Evolutionary conservation across 129 eudicot genomes (phyloP).

Genomic region (Tagetes patula): DNA sequence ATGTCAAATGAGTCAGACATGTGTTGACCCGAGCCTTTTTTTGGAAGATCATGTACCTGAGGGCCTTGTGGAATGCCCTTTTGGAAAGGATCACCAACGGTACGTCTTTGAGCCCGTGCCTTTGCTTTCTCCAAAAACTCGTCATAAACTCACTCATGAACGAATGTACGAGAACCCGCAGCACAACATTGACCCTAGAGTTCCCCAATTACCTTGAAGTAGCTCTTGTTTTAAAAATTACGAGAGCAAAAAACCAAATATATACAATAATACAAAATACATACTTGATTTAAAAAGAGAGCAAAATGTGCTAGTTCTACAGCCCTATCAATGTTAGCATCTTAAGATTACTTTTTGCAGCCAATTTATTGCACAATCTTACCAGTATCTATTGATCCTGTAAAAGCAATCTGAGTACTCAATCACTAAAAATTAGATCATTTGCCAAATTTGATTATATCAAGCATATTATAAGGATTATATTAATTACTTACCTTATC

Average conservation of each 20-base stretch:
- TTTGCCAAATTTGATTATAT: not conserved
- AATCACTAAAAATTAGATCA: not conserved
- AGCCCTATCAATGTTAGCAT: constrained; percentile 73
- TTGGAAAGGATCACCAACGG: constrained; percentile 87
- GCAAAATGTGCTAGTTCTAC: constrained; percentile 86
- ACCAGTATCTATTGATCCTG: constrained; percentile 63
- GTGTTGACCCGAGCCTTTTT: not conserved
- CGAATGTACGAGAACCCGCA: constrained; percentile 88
- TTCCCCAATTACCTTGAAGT: not conserved
- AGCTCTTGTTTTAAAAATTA: not conserved
- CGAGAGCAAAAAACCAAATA: not conserved
- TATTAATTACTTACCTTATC: constrained; percentile 43
- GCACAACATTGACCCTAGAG: constrained; percentile 84
- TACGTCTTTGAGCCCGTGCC: constrained; percentile 73
- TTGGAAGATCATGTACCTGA: constrained; percentile 49
- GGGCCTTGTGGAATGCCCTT: constrained; percentile 88
- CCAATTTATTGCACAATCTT: constrained; percentile 48
- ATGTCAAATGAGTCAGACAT: not conserved
- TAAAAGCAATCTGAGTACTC: constrained; percentile 51
- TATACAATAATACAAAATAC: not conserved
- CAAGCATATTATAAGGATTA: not conserved
- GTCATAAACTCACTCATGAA: constrained; percentile 74
- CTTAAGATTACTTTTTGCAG: constrained; percentile 65
- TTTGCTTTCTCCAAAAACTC: constrained; percentile 80
- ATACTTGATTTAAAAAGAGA: constrained; percentile 79